phyloP scores from a whole-genome alignment of 345 rosid species.

The Pistacia atlantica region DNA sequence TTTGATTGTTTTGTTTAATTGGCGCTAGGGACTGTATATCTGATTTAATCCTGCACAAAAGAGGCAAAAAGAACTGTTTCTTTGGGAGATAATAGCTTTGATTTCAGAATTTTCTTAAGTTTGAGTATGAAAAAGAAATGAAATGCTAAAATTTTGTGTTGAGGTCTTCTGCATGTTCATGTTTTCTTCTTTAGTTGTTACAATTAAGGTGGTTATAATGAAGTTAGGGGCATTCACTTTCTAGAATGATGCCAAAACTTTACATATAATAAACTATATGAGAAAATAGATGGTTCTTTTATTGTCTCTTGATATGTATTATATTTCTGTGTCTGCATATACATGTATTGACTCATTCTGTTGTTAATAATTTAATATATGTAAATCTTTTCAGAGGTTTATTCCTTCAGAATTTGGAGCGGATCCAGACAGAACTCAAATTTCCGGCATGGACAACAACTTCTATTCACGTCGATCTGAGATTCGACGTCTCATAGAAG shows the following conservation, averaged over 20 bases:
- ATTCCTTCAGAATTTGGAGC: constrained; percentile 87
- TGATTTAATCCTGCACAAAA: neutral
- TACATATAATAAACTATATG: neutral
- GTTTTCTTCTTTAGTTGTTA: neutral
- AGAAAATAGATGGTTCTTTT: neutral
- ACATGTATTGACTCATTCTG: neutral
- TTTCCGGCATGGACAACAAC: constrained; percentile 54
- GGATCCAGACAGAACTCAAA: constrained; percentile 64
- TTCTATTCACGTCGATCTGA: constrained; percentile 66
- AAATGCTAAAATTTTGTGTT: neutral
- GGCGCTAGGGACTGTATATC: neutral
- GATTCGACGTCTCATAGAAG: constrained; percentile 68
- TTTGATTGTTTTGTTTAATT: neutral
- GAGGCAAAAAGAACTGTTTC: neutral
- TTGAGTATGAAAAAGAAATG: neutral
- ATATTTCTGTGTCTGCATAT: neutral
- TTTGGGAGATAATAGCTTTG: neutral
- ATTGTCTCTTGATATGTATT: neutral
- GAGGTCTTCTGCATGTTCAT: neutral
- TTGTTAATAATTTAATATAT: neutral
- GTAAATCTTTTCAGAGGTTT: constrained; percentile 60
- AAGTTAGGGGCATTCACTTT: neutral
- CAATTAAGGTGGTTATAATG: neutral
- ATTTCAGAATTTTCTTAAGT: neutral
- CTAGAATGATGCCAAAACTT: neutral